These are phyloP conservation scores for Bryum argenteum DNA, from an alignment of 225 moss, liverwort and hornwort species.

Conservation along the genomic window DNA sequence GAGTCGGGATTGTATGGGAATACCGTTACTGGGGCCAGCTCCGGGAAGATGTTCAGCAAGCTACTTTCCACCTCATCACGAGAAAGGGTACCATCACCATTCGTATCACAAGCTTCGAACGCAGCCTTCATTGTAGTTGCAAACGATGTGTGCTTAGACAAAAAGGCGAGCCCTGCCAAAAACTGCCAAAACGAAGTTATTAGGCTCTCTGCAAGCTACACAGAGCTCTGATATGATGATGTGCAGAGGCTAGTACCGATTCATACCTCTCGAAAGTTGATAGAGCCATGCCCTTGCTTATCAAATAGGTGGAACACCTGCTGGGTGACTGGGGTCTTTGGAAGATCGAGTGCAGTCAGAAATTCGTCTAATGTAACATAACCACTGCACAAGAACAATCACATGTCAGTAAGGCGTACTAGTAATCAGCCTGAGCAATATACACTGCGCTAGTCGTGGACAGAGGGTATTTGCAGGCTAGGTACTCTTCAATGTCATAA, in stretches of 20 bases:
- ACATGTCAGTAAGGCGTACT: conserved; percentile 19
- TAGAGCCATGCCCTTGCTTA: conserved; percentile 50
- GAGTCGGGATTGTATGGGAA: neutral
- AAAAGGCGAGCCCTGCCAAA: conserved; percentile 68
- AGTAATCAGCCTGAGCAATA: neutral
- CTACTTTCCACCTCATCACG: conserved; percentile 57
- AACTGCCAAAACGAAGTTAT: conserved; percentile 38
- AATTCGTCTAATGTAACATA: conserved; percentile 53
- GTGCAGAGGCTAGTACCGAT: neutral
- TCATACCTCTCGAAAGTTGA: conserved; percentile 67
- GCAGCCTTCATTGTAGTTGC: conserved; percentile 56
- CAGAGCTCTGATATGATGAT: conserved; percentile 1
- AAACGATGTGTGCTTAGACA: conserved; percentile 62
- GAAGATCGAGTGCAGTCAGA: conserved; percentile 54
- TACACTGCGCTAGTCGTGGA: neutral
- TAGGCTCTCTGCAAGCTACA: conserved; percentile 16
- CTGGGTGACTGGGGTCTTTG: conserved; percentile 47
- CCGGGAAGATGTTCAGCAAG: conserved; percentile 52
- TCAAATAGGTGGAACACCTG: conserved; percentile 66
- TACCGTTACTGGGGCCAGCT: conserved; percentile 50
- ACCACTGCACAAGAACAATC: conserved; percentile 46
- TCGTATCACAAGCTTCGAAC: conserved; percentile 63
- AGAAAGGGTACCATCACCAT: conserved; percentile 58
- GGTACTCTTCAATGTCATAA: too few relatives aligned
- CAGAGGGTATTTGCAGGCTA: neutral